A percentile compares a stretch with the other conserved stretches of the same genome.
phyloP scores from a whole-genome alignment of 148 eudicot genomes.

The Cornus florida region DNA sequence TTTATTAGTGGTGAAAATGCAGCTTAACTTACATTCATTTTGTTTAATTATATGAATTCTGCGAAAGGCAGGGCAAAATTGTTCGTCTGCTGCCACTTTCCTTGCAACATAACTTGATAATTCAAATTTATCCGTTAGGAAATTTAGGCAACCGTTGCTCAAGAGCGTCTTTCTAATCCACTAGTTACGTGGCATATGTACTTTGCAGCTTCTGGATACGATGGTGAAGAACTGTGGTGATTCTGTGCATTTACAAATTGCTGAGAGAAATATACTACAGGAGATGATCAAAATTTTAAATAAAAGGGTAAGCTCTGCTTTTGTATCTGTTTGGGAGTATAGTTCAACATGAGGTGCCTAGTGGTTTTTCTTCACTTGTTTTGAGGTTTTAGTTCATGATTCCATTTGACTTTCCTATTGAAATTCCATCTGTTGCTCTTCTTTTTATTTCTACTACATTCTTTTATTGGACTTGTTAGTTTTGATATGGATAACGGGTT shows the following conservation, averaged over 20 bases:
- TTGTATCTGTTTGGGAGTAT: not conserved
- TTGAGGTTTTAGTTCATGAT: not conserved
- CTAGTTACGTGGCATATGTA: not conserved
- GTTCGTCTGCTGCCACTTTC: not conserved
- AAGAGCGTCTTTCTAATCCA: slow-evolving; percentile 4
- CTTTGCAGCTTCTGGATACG: slow-evolving; percentile 84
- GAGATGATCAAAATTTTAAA: slow-evolving; percentile 88
- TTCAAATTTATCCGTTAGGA: not conserved
- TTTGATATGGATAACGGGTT: no score
- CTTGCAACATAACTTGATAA: not conserved
- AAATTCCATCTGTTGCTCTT: not conserved
- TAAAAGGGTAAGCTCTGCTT: slow-evolving; percentile 60
- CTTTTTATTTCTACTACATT: not conserved
- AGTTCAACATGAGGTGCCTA: not conserved
- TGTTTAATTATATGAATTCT: not conserved
- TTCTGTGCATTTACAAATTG: slow-evolving; percentile 72
- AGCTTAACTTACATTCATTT: not conserved
- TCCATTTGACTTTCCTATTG: not conserved
- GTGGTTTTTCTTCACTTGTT: not conserved
- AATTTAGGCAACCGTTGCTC: not conserved
- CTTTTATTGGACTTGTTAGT: not conserved
- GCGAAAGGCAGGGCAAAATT: not conserved
- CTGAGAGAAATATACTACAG: slow-evolving; percentile 69
- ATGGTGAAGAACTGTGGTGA: slow-evolving; percentile 98
- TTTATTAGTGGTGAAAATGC: no score